phyloP scores from a whole-genome alignment of 75 land plant genomes.

The Gnetum montanum region DNA sequence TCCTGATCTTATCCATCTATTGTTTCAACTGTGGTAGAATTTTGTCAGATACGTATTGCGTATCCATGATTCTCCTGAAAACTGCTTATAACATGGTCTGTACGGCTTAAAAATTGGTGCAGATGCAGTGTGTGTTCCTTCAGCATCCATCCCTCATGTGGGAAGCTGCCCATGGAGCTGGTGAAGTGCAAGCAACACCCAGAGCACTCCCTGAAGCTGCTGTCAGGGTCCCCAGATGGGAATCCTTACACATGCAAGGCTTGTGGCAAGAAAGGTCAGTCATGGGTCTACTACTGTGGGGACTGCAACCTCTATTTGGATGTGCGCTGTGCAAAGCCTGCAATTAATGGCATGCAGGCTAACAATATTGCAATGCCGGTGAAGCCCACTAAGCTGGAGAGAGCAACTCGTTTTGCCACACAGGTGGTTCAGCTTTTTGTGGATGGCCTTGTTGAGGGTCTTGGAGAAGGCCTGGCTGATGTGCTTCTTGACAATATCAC shows the following conservation, averaged over 20 bases:
- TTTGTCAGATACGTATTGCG: too few relatives aligned
- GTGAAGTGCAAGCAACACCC: slow-evolving; percentile 21
- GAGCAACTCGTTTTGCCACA: slow-evolving; percentile 31
- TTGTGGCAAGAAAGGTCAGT: slow-evolving; percentile 24
- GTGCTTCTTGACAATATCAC: slow-evolving; percentile 17
- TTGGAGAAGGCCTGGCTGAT: slow-evolving; percentile 51
- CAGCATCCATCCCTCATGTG: slow-evolving; percentile 54
- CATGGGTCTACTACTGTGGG: slow-evolving; percentile 30
- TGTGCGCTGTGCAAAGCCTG: slow-evolving; percentile 46
- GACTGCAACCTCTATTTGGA: slow-evolving; percentile 38
- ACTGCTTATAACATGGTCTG: too few relatives aligned
- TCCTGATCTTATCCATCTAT: too few relatives aligned
- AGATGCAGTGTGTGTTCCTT: slow-evolving; percentile 40
- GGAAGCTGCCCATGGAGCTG: slow-evolving; percentile 25
- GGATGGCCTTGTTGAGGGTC: slow-evolving; percentile 47
- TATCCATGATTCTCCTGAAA: too few relatives aligned
- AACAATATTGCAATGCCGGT: slow-evolving; percentile 14
- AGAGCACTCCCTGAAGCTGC: slow-evolving; percentile 24
- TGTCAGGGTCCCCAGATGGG: slow-evolving; percentile 1
- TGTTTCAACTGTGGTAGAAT: too few relatives aligned
- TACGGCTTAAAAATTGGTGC: too few relatives aligned
- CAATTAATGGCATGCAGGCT: slow-evolving; percentile 33
- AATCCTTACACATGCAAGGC: not conserved
- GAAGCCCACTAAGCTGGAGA: slow-evolving; percentile 22
- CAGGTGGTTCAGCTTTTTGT: slow-evolving; percentile 31